phyloP scores from a whole-genome alignment of 2,329 filamentous ascomycete species.

The Fusarium brevicatenulatum region DNA sequence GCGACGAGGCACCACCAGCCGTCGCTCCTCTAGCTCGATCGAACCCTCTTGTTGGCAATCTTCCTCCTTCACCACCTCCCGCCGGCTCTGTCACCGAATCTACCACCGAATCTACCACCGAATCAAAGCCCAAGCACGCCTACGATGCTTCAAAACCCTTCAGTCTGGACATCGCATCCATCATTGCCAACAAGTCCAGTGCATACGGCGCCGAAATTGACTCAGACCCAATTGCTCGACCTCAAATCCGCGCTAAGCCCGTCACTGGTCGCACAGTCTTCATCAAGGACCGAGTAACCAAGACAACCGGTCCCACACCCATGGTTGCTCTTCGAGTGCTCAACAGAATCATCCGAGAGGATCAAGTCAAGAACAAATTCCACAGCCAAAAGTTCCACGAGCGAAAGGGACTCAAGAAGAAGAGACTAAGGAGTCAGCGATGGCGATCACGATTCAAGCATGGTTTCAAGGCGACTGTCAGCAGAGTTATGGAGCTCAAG shows the following conservation, averaged over 20 bases:
- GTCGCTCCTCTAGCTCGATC: slow-evolving; percentile 14
- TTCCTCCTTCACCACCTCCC: slow-evolving; percentile 24
- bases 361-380: slow-evolving; percentile 67
- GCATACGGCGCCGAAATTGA: slow-evolving; percentile 25
- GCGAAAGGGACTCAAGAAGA: slow-evolving; percentile 78
- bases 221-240: slow-evolving; percentile 42
- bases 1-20: slow-evolving; percentile 6
- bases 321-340: slow-evolving; percentile 58
- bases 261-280: slow-evolving; percentile 55
- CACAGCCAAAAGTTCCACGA: slow-evolving; percentile 76
- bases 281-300: slow-evolving; percentile 44
- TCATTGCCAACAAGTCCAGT: slow-evolving; percentile 49
- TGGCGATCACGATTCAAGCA: slow-evolving; percentile 76
- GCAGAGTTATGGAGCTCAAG: slow-evolving; percentile 74
- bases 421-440: slow-evolving; percentile 75
- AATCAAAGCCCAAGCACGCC: slow-evolving; percentile 21
- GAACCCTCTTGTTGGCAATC: not conserved
- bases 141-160: slow-evolving; percentile 43
- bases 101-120: not conserved
- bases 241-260: slow-evolving; percentile 46
- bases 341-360: slow-evolving; percentile 55
- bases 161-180: slow-evolving; percentile 49
- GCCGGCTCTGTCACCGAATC: not conserved
- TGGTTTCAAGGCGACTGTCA: slow-evolving; percentile 73
- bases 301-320: slow-evolving; percentile 52